Base-by-base conservation (phyloP, 2,329 filamentous ascomycete species). In the Fusarium stilboides region DNA sequence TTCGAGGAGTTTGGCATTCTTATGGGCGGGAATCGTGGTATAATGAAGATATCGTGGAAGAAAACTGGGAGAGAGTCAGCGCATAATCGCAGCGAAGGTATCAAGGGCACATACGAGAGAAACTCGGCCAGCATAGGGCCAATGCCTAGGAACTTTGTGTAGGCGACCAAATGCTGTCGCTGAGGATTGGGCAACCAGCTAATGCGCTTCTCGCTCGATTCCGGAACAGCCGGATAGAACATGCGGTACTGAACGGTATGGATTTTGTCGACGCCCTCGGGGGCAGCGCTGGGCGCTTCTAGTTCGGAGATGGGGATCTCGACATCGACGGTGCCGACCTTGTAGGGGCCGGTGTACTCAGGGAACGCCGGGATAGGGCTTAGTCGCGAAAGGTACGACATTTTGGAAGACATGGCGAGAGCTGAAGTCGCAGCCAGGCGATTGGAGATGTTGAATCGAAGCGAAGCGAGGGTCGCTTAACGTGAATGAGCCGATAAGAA, bases 101-200 rank as follows among this genome's bases (percentile, higher is more conserved):
- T 3, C 5, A 17, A 6, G 6, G 22, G 6, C 6, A 82, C 87
- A 73, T 79, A 90, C 85, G 89, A 91, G 19, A 91, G 81, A 10
- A 90, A 75, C 45, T 87, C 84, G 3, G 89, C 86, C 37, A 90
- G 70, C 34, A 86, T 82, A 28, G 85, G 81, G 0, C 88, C 86
- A 4, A 91, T 84, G 4, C 93, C 93, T 9, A 95, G 76, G 73
- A 97, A 97, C 70, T 89, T 86, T 12, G 91, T 90, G 76, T 96
- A 96, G 1, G 91, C 92, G 17, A 89, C 87, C 10, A 95, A 82
- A 75, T 93, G 91, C 40, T 89, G 88, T 47, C 91, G 82, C 77
- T 97, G 93, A 0, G 94, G 93, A 10, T 86, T 85, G 1, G 93
- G 93, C 53, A 97, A 85, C 93, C 94, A 97, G 72, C 86, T 87